Percentiles rank a stretch among this genome's conserved stretches.
Evolutionary conservation across 371 early-diverging fungal genomes (phyloP).

Genomic region (Haplosporangium sp.): DNA sequence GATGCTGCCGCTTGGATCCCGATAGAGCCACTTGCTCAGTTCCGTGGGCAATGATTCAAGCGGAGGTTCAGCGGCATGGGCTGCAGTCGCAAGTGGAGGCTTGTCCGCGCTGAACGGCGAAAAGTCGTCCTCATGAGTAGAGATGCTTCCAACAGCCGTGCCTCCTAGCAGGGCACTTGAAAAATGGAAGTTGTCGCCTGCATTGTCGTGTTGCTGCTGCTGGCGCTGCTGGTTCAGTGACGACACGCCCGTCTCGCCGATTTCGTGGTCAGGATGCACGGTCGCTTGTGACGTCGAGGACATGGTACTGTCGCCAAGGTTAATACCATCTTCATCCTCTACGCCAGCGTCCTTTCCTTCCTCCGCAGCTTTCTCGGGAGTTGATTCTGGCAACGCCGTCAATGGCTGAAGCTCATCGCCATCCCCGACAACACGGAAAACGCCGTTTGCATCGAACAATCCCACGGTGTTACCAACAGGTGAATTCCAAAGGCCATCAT

Average conservation of each 20-base stretch:
- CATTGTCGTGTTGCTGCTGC: background rate
- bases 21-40: conserved; percentile 78
- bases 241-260: conserved; percentile 8
- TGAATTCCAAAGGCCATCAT: conserved; percentile 52
- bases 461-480: conserved; percentile 61
- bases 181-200: conserved; percentile 10
- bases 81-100: background rate
- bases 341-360: background rate
- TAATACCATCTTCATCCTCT: conserved; percentile 10
- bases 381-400: conserved; percentile 39
- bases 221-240: conserved; percentile 20
- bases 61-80: conserved; percentile 6
- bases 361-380: conserved; percentile 5
- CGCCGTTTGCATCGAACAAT: conserved; percentile 74
- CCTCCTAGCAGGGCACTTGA: conserved; percentile 6
- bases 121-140: conserved; percentile 28
- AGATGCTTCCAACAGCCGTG: too few species aligned
- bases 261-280: conserved; percentile 5
- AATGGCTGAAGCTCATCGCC: conserved; percentile 55
- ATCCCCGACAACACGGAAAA: conserved; percentile 67
- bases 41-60: conserved; percentile 49
- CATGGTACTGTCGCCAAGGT: conserved; percentile 6
- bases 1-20: conserved; percentile 79
- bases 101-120: conserved; percentile 19
- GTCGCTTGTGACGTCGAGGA: conserved; percentile 3